Conservation (phyloP, 202 grass and related monocot genomes). For the Musa balbisiana region DNA sequence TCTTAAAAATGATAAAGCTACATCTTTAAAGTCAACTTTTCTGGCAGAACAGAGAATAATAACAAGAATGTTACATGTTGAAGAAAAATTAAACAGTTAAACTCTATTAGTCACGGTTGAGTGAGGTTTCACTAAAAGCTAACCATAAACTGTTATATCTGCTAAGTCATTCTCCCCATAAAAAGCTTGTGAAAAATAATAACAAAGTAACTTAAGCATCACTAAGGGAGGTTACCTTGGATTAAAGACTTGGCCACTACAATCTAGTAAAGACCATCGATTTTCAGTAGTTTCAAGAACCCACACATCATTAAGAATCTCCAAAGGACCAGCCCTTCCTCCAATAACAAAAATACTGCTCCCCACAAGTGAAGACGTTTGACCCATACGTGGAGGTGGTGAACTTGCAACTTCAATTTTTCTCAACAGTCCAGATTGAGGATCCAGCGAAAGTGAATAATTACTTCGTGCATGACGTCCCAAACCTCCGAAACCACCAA, state of each 20-base stretch:
- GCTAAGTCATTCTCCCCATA: background rate
- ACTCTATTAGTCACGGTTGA: background rate
- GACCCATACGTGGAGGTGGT: constrained; percentile 77
- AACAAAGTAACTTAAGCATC: background rate
- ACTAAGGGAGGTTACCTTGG: constrained; percentile 42
- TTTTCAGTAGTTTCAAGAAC: constrained; percentile 42
- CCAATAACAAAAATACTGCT: constrained; percentile 68
- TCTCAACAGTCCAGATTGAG: constrained; percentile 43
- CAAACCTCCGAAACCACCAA: constrained; percentile 91
- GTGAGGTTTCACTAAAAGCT: background rate
- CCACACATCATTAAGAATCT: constrained; percentile 92
- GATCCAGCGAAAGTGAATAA: constrained; percentile 56
- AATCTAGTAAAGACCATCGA: constrained; percentile 52
- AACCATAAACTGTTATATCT: too few species aligned
- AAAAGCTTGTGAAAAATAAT: background rate
- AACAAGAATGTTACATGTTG: too few species aligned
- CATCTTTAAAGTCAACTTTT: too few species aligned
- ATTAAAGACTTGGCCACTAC: constrained; percentile 44
- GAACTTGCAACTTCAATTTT: constrained; percentile 37
- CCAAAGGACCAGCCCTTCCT: constrained; percentile 69
- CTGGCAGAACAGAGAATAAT: too few species aligned
- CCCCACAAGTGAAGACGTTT: constrained; percentile 49
- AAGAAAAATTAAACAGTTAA: too few species aligned
- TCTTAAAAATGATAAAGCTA: too few species aligned
- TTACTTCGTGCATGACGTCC: constrained; percentile 77